phyloP scores from a whole-genome alignment of 2,329 filamentous ascomycete genomes.

The Fusarium tanahbumbuense region DNA sequence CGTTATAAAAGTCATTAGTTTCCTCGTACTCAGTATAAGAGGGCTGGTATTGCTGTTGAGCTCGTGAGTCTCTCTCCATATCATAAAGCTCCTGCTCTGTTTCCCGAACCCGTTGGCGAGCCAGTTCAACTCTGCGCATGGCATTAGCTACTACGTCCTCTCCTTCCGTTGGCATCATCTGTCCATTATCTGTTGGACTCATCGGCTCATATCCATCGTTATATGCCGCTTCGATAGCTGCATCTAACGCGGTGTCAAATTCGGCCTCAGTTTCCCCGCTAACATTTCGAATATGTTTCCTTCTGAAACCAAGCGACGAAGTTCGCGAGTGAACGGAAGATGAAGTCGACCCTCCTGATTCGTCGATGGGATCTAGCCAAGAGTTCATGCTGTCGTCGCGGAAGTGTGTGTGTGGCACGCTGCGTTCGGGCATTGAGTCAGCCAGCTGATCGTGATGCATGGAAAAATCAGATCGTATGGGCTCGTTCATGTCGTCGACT shows the following conservation, averaged over 20 bases:
- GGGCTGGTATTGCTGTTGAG: slow-evolving; percentile 48
- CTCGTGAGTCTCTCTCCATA: slow-evolving; percentile 60
- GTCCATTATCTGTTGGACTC: slow-evolving; percentile 58
- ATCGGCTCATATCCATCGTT: slow-evolving; percentile 88
- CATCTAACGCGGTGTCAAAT: slow-evolving; percentile 93
- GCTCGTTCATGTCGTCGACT: slow-evolving; percentile 40
- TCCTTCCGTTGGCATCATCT: slow-evolving; percentile 53
- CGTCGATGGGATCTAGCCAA: slow-evolving; percentile 94
- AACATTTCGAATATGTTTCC: slow-evolving; percentile 74
- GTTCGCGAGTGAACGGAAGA: slow-evolving; percentile 85
- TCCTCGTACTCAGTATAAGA: slow-evolving; percentile 33
- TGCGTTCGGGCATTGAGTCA: slow-evolving; percentile 10
- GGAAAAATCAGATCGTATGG: slow-evolving; percentile 53
- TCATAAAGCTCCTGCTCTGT: slow-evolving; percentile 73
- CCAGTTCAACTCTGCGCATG: slow-evolving; percentile 75
- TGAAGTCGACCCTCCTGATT: slow-evolving; percentile 82
- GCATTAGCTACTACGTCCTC: slow-evolving; percentile 65
- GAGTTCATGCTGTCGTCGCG: slow-evolving; percentile 80
- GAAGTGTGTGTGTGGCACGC: slow-evolving; percentile 54
- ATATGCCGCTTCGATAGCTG: slow-evolving; percentile 95
- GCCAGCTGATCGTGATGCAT: slow-evolving; percentile 29
- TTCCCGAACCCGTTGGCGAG: slow-evolving; percentile 79
- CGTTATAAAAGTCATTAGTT: slow-evolving; percentile 71
- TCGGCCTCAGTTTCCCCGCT: slow-evolving; percentile 86
- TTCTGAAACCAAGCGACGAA: slow-evolving; percentile 74